These are phyloP conservation scores for Sophora flavescens DNA, from an alignment of 306 rosid genomes.

Conservation along the genomic window DNA sequence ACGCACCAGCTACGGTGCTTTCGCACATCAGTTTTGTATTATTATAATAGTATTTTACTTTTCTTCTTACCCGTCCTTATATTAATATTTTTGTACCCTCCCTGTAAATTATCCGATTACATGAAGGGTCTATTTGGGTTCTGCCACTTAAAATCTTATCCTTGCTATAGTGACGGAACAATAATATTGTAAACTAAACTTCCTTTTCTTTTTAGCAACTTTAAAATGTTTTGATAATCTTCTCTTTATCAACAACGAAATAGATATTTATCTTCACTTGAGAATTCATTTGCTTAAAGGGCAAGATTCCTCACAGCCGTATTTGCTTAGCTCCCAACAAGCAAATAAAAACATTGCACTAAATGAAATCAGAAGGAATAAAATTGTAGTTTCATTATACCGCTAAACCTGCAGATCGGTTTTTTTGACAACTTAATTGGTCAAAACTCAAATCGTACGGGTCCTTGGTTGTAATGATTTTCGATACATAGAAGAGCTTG, in stretches of 20 bases:
- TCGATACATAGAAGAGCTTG: too few relatives aligned
- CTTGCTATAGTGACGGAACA: background rate
- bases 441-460: too few relatives aligned
- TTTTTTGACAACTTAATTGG: too few relatives aligned
- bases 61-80: background rate
- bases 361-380: background rate
- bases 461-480: too few relatives aligned
- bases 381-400: background rate
- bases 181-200: conserved; percentile 6
- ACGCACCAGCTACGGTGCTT: conserved; percentile 32
- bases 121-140: conserved; percentile 54
- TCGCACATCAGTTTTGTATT: conserved; percentile 47
- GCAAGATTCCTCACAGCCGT: background rate
- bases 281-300: background rate
- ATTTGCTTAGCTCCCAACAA: background rate
- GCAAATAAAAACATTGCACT: background rate
- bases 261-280: background rate
- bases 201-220: background rate
- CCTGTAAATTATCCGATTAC: conserved; percentile 36
- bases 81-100: background rate
- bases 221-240: background rate
- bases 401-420: too few relatives aligned
- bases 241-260: background rate
- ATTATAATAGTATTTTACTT: conserved; percentile 3
- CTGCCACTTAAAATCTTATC: conserved; percentile 13